Conservation (phyloP, 305 asterid species). For the Rubia tinctorum region DNA sequence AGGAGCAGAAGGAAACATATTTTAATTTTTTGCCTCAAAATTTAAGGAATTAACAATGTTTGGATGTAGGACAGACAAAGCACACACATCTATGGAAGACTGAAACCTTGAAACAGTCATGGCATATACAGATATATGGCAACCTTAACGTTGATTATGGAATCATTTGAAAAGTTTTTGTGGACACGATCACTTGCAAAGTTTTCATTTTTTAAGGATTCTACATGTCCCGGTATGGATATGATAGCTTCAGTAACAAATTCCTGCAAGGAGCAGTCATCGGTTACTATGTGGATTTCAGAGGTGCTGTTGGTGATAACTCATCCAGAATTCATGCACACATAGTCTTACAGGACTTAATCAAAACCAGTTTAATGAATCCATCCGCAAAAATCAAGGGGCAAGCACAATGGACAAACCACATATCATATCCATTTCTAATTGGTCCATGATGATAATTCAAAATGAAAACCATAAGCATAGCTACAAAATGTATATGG, state of each 20-base stretch:
- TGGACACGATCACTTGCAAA: neutral
- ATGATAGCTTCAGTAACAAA: neutral
- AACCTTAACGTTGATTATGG: neutral
- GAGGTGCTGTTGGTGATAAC: neutral
- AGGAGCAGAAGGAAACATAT: neutral
- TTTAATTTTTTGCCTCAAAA: neutral
- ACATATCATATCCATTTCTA: neutral
- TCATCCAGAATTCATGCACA: neutral
- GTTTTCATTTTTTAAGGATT: neutral
- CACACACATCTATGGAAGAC: neutral
- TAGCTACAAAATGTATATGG: neutral
- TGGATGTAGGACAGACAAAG: neutral
- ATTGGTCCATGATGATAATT: neutral
- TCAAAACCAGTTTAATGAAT: neutral
- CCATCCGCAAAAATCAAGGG: neutral
- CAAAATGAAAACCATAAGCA: neutral
- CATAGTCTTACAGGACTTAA: neutral
- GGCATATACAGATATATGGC: neutral
- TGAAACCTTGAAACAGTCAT: neutral
- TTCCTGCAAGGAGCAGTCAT: neutral
- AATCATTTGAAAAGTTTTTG: neutral
- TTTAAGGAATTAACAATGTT: neutral
- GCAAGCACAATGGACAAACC: constrained; percentile 4
- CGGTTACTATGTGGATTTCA: neutral
- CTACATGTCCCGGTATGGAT: neutral